phyloP scores from a whole-genome alignment of 495 filamentous ascomycete genomes.

The Daldinia bambusicola region DNA sequence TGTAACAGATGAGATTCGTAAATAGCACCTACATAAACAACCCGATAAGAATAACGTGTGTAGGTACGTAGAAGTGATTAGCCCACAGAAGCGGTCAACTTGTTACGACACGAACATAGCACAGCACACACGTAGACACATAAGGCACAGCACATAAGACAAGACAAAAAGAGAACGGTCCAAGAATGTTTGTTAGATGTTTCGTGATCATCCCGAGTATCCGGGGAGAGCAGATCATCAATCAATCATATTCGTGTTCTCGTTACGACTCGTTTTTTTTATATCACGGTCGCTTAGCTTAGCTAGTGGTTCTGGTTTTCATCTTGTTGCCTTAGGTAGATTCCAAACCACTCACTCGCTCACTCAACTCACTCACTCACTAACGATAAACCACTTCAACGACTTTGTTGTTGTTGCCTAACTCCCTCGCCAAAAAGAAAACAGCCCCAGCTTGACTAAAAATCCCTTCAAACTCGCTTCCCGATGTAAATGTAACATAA shows the following conservation, averaged over 20 bases:
- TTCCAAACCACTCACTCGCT: background rate
- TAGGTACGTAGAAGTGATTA: background rate
- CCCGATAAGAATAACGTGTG: background rate
- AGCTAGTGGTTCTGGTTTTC: background rate
- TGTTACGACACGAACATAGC: background rate
- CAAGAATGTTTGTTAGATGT: no score
- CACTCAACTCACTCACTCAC: no score
- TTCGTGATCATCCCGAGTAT: constrained; percentile 13
- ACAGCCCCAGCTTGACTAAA: background rate
- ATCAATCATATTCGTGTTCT: constrained; percentile 30
- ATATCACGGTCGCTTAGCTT: constrained; percentile 9
- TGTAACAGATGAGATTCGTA: no score
- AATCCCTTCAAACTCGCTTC: constrained; percentile 4
- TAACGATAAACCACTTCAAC: background rate
- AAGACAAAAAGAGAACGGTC: no score
- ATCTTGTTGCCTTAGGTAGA: constrained; percentile 16
- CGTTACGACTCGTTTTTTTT: constrained; percentile 31
- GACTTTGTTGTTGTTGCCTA: background rate
- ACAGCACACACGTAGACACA: background rate
- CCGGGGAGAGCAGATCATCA: background rate
- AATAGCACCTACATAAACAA: background rate
- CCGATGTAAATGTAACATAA: background rate
- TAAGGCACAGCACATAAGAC: background rate
- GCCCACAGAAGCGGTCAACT: background rate
- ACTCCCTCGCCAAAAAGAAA: background rate